Percentiles rank a stretch among this genome's conserved stretches.
Conservation (phyloP, 768 basidiomycete genomes). For the Lentinula aciculospora region DNA sequence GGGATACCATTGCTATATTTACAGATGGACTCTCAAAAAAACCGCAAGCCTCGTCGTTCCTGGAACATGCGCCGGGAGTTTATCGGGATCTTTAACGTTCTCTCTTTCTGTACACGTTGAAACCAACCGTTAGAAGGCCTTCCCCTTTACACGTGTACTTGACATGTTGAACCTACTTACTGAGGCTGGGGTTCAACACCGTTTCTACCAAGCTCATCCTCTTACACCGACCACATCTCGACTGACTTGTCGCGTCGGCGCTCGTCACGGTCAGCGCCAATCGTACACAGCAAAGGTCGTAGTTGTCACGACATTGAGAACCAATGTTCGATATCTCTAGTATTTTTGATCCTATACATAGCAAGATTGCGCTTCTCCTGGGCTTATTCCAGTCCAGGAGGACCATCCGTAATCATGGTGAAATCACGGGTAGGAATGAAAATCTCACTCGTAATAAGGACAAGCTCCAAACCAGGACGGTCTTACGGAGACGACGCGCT, state of each 20-base stretch:
- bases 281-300: neutral
- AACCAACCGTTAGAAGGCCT: neutral
- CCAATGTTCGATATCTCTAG: constrained; percentile 2
- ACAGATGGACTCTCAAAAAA: neutral
- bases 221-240: neutral
- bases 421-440: neutral
- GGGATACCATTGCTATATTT: neutral
- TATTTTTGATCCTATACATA: neutral
- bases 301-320: neutral
- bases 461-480: neutral
- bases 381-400: neutral
- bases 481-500: neutral
- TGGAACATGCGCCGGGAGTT: neutral
- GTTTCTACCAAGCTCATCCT: neutral
- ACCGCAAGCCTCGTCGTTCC: neutral
- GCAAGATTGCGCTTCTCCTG: neutral
- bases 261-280: neutral
- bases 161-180: constrained; percentile 4
- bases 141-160: constrained; percentile 6
- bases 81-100: neutral
- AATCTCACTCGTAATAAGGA: neutral
- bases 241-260: neutral
- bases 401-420: neutral
- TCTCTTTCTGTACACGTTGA: constrained; percentile 1
- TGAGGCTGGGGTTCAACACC: neutral